Base-by-base conservation (phyloP, 345 rosid genomes). In the Acer saccharum region DNA sequence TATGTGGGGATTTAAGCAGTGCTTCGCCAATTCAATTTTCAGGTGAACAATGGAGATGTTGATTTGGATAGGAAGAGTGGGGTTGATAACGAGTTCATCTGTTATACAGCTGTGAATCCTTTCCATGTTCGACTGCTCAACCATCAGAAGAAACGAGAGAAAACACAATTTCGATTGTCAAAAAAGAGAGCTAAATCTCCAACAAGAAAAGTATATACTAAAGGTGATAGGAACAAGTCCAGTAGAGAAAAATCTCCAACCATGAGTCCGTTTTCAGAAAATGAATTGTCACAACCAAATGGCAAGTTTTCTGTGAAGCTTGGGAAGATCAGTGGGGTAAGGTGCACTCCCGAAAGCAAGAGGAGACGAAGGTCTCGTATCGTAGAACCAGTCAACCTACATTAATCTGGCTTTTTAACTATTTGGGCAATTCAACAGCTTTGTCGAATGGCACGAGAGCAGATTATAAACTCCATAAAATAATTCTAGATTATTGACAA, bases 21-120 rank as follows among this genome's bases (percentile, higher is more conserved):
- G 66, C 66, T 14, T 52, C 46, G 10, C 11, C 65, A 16, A 69
- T 83, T 46, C 16, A 12, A 57, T 32, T 80, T 66, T 63, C 91
- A 97, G 99, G 98, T 94, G 81, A 97, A 97, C 84, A 93, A 93
- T 81, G 92, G 92, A 83, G 98, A 93, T 57, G 89, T 96, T 74
- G 87, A 83, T 76, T 84, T 97, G 75, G 92, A 91, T 39, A 86
- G 83, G 79, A 11, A 9, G 5, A 81, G 86, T 55, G 89, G 84
- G 46, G 76, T 35, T 60, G 68, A 21, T n/a, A 74, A 81, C 0
- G 78, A 85, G 60, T 76, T 97, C 12, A 46, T 82, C 65, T 96
- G 99, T 82, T 90, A 87, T 75, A 85, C 99, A 7, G 92, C 91
- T 21, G 81, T 25, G 52, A 92, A 89, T 71, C 98, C 98, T 54